A percentile compares a stretch with the other conserved stretches of the same genome.
Conservation (phyloP, 345 rosid species). For the Moricandia arvensis region DNA sequence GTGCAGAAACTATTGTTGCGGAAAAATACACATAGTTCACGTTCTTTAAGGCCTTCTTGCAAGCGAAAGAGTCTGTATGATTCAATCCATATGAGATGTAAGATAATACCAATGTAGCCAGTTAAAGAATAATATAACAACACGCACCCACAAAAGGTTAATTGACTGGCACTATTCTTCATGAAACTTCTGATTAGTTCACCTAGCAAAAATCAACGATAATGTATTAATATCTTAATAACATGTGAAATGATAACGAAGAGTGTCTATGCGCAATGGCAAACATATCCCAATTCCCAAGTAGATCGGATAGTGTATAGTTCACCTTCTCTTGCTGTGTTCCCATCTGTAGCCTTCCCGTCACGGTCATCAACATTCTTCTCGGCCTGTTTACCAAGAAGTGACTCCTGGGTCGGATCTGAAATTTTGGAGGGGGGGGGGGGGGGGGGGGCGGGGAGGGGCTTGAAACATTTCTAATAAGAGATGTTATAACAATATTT, state of each 20-base stretch:
- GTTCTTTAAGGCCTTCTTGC: conserved; percentile 89
- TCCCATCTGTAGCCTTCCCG: conserved; percentile 49
- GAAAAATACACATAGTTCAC: conserved; percentile 92
- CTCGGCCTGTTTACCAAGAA: conserved; percentile 79
- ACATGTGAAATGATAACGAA: too few relatives aligned
- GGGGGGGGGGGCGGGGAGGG: too few relatives aligned
- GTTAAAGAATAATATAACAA: conserved; percentile 9
- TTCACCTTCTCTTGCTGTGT: conserved; percentile 76
- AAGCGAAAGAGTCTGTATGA: conserved; percentile 77
- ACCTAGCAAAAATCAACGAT: conserved; percentile 50
- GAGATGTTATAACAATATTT: too few relatives aligned
- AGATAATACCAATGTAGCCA: background rate
- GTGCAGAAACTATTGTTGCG: conserved; percentile 98
- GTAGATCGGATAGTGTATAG: too few relatives aligned
- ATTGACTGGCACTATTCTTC: conserved; percentile 81
- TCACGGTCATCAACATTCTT: conserved; percentile 40
- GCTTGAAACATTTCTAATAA: too few relatives aligned
- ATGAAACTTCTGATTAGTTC: conserved; percentile 73
- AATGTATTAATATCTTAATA: conserved; percentile 5
- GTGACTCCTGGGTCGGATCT: too few relatives aligned
- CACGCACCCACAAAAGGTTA: conserved; percentile 85
- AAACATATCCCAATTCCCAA: too few relatives aligned
- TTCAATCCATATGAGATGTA: background rate
- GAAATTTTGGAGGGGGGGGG: too few relatives aligned
- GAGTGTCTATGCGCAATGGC: background rate